Evolutionary conservation across 2,329 filamentous ascomycete genomes (phyloP), one percentile per base, ranked within the genome.

Genomic region (Clonostachys sp.): DNA sequence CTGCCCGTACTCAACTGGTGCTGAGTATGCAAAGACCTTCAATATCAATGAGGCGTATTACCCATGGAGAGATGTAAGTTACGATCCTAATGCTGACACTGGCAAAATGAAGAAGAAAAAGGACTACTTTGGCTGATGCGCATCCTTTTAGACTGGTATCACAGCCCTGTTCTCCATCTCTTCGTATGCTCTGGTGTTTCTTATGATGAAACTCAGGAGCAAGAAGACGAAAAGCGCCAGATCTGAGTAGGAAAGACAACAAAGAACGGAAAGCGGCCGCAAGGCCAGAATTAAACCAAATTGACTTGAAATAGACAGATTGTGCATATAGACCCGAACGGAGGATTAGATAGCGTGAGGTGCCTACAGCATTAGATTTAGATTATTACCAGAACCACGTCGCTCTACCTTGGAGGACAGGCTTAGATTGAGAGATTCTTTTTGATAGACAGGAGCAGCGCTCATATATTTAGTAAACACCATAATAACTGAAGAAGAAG

Each of bases 61-160:
- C 53, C 81, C 80, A 0, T 86, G 83, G 83, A 71, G 83, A 45
- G 70, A 86, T 62, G 78, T 36, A n/a, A 39, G 24, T 16, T 16
- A 45, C 24, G 24, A 30, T 65, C 45, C 66, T 61, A 42, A n/a
- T 20, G 6, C 48, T 30, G 24, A 30, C 8, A 10, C 24, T 30
- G 9, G 24, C 9, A 30, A 30, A 30, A 1, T 30, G 6, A 10
- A 30, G 3, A 30, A 30, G n/a, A n/a, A 64, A 57, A 5, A 59
- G 63, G 1, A 34, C 1, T 44, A 12, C 30, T 6, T 44, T 20
- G 6, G 4, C 13, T 24, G 12, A 17, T 35, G 9, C 30, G 12
- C 33, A 36, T 35, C 12, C 52, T 44, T 14, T 2, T 36, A 45
- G 42, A 48, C 77, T 0, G 82, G 58, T 0, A 79, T 84, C 46